Percentiles rank a stretch among this genome's conserved stretches.
phyloP scores from a whole-genome alignment of 768 basidiomycete species.

The Leccinum longicurvipes region DNA sequence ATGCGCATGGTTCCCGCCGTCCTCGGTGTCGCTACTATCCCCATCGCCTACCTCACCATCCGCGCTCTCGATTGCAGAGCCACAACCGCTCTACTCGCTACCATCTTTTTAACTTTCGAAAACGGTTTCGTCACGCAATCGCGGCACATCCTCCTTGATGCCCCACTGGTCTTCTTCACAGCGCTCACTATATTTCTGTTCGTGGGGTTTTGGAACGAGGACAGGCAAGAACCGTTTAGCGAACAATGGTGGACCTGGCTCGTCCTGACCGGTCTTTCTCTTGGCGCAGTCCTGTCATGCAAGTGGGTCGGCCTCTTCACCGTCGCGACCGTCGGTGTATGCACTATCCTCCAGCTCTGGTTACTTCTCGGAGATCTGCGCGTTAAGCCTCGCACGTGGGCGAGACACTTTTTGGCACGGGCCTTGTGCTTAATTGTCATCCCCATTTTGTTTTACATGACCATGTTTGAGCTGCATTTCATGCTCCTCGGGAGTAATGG shows the following conservation, averaged over 20 bases:
- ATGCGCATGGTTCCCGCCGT: slow-evolving; percentile 96
- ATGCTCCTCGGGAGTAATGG: slow-evolving; percentile 83
- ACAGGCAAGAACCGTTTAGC: slow-evolving; percentile 80
- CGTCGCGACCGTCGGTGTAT: slow-evolving; percentile 87
- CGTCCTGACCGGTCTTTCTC: slow-evolving; percentile 75
- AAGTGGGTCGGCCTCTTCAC: slow-evolving; percentile 99
- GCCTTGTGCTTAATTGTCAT: slow-evolving; percentile 86
- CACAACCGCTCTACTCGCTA: slow-evolving; percentile 86
- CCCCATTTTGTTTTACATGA: slow-evolving; percentile 89
- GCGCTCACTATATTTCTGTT: slow-evolving; percentile 85
- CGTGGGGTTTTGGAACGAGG: slow-evolving; percentile 89
- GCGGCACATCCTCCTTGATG: slow-evolving; percentile 94
- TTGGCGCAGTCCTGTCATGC: slow-evolving; percentile 90
- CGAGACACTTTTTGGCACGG: slow-evolving; percentile 83
- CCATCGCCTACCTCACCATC: slow-evolving; percentile 89
- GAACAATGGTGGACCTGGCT: slow-evolving; percentile 93
- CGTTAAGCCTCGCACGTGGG: slow-evolving; percentile 70
- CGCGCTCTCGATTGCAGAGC: slow-evolving; percentile 90
- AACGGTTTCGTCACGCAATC: slow-evolving; percentile 96
- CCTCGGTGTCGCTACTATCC: slow-evolving; percentile 86
- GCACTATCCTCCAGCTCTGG: slow-evolving; percentile 88
- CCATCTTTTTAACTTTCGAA: slow-evolving; percentile 93
- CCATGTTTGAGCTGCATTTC: slow-evolving; percentile 96
- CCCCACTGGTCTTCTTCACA: slow-evolving; percentile 98
- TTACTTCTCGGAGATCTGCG: slow-evolving; percentile 81